phyloP scores from a whole-genome alignment of 2,329 filamentous ascomycete species.

The Fusarium continuum region DNA sequence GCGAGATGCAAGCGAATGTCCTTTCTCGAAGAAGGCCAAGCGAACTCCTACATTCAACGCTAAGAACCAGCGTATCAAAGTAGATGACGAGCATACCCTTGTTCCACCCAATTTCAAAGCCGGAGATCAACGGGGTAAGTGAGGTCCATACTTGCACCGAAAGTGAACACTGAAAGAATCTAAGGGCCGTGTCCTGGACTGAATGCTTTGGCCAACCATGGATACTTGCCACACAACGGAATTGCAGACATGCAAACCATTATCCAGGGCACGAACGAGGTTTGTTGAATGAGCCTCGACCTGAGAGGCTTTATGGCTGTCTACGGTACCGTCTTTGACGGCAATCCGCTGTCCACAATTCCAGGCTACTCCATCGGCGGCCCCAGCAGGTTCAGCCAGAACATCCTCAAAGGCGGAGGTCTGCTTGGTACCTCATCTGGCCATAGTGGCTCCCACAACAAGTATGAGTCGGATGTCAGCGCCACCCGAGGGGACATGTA shows the following conservation, averaged over 20 bases:
- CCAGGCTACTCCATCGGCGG: conserved; percentile 63
- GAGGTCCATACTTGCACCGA: too few species aligned
- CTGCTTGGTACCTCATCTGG: conserved; percentile 16
- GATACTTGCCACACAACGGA: background rate
- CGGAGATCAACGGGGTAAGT: conserved; percentile 1
- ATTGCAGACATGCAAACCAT: conserved; percentile 7
- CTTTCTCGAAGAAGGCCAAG: background rate
- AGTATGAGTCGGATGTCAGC: conserved; percentile 63
- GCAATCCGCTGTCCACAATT: conserved; percentile 59
- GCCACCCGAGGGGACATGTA: conserved; percentile 61
- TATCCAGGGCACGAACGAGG: conserved; percentile 20
- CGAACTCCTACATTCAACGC: background rate
- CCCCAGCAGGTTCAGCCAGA: conserved; percentile 49
- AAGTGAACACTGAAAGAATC: rapidly evolving
- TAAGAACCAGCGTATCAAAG: conserved; percentile 3
- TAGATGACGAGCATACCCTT: background rate
- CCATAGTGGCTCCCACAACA: conserved; percentile 62
- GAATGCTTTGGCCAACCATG: conserved; percentile 10
- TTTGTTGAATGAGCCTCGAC: conserved; percentile 59
- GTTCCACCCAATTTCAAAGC: background rate
- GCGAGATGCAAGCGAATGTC: background rate
- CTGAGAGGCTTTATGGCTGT: conserved; percentile 53
- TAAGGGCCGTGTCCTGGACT: conserved; percentile 4
- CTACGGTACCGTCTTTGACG: conserved; percentile 58
- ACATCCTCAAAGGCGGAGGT: conserved; percentile 52